Conservation (phyloP, 202 grass and related monocot species). For the Hordeum pubiflorum region DNA sequence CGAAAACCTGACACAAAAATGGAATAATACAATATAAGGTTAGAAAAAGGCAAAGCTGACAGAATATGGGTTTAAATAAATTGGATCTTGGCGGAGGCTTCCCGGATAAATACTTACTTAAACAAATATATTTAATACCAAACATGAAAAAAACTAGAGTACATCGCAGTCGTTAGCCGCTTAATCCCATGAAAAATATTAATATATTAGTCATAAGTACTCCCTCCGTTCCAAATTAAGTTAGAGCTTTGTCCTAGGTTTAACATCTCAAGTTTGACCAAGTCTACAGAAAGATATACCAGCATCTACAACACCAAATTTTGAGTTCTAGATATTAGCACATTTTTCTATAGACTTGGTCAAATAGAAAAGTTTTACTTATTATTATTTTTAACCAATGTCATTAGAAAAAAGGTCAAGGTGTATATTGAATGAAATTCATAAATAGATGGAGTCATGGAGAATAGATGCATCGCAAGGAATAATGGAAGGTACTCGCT, state of each 20-base stretch:
- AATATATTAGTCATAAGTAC: background rate
- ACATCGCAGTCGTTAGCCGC: background rate
- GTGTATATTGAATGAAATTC: background rate
- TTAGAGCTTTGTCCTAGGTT: background rate
- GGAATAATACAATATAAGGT: conserved; percentile 12
- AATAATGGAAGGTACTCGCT: background rate
- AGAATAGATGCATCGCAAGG: background rate
- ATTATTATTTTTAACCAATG: background rate
- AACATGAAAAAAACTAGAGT: background rate
- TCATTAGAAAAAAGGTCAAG: background rate
- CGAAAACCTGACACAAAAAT: conserved; percentile 49
- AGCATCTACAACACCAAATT: background rate
- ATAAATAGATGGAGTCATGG: too few species aligned
- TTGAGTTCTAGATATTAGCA: background rate
- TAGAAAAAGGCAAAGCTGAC: background rate
- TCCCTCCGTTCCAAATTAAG: background rate
- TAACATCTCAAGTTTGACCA: background rate
- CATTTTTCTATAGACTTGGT: background rate
- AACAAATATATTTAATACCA: background rate
- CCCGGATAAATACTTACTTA: too few species aligned
- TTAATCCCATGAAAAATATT: background rate
- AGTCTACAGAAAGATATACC: background rate
- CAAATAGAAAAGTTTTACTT: background rate
- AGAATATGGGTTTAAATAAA: too few species aligned
- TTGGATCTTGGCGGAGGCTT: too few species aligned